Conservation (phyloP, 2,329 filamentous ascomycete species). For the Neonectria coccinea region DNA sequence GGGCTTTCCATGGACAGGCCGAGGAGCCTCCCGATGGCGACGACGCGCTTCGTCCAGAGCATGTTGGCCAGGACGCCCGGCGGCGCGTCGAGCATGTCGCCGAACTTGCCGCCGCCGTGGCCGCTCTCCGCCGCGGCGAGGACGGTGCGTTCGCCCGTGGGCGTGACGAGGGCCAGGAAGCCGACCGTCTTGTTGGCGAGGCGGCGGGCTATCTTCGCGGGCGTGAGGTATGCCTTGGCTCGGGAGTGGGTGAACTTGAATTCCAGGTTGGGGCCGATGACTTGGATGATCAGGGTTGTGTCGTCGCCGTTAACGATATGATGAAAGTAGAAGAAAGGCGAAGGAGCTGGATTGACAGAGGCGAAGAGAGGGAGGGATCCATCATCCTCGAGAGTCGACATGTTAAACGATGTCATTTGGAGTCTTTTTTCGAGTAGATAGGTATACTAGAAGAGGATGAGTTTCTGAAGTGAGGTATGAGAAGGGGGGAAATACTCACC, state of each 20-base stretch:
- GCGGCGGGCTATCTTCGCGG: constrained; percentile 14
- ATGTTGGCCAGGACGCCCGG: constrained; percentile 45
- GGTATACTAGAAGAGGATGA: neutral
- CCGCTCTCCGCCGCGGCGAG: constrained; percentile 51
- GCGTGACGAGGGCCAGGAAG: constrained; percentile 45
- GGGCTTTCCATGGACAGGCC: constrained; percentile 46
- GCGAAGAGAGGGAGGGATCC: constrained; percentile 39
- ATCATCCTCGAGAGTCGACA: constrained; percentile 23
- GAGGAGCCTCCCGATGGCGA: constrained; percentile 47
- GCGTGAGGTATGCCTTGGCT: constrained; percentile 19
- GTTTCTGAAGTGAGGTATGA: neutral
- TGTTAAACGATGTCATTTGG: constrained; percentile 4
- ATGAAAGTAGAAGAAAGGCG: constrained; percentile 48
- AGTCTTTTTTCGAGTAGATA: neutral
- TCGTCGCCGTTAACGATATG: constrained; percentile 44
- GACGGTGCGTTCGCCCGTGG: constrained; percentile 38
- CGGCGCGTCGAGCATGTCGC: constrained; percentile 46
- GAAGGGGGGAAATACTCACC: neutral
- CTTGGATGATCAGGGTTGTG: constrained; percentile 45
- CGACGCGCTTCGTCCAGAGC: constrained; percentile 48
- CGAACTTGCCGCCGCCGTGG: constrained; percentile 45
- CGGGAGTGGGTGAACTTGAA: constrained; percentile 47
- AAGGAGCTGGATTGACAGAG: constrained; percentile 29
- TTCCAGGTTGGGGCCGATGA: constrained; percentile 49
- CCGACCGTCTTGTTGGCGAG: constrained; percentile 49